A percentile compares a stretch with the other conserved stretches of the same genome.
phyloP scores from a whole-genome alignment of 2,329 filamentous ascomycete species.

The Coniochaeta sp. region DNA sequence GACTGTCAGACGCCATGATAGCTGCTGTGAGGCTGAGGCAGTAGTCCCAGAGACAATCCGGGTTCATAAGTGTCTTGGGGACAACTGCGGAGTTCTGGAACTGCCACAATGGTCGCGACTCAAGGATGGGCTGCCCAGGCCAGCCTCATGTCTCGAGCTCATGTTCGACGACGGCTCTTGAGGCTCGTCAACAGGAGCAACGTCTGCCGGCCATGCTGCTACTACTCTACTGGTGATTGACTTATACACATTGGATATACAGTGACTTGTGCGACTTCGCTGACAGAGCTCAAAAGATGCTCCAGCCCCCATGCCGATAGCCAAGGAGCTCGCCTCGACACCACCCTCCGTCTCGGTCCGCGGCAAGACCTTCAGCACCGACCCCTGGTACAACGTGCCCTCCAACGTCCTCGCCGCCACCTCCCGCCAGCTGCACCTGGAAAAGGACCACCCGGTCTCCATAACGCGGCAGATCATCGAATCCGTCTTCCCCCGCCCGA shows the following conservation, averaged over 20 bases:
- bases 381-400: conserved; percentile 82
- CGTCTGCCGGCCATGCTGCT: not conserved
- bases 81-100: not conserved
- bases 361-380: conserved; percentile 56
- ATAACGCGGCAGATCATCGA: conserved; percentile 93
- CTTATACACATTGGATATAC: not conserved
- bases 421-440: conserved; percentile 76
- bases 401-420: conserved; percentile 67
- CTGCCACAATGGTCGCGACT: not conserved
- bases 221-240: conserved; percentile 3
- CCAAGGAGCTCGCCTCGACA: conserved; percentile 11
- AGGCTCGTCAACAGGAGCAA: not conserved
- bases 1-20: not conserved
- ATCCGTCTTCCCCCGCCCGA: conserved; percentile 69
- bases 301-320: not conserved
- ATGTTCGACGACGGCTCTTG: not conserved
- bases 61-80: not conserved
- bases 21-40: not conserved
- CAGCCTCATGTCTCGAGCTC: not conserved
- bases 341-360: conserved; percentile 46
- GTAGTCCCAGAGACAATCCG: not conserved
- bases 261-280: not conserved
- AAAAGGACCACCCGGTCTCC: conserved; percentile 79
- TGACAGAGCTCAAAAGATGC: not conserved
- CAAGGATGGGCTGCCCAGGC: not conserved